Evolutionary conservation across 2,329 filamentous ascomycete species (phyloP).

Genomic region (Clonostachys solani): DNA sequence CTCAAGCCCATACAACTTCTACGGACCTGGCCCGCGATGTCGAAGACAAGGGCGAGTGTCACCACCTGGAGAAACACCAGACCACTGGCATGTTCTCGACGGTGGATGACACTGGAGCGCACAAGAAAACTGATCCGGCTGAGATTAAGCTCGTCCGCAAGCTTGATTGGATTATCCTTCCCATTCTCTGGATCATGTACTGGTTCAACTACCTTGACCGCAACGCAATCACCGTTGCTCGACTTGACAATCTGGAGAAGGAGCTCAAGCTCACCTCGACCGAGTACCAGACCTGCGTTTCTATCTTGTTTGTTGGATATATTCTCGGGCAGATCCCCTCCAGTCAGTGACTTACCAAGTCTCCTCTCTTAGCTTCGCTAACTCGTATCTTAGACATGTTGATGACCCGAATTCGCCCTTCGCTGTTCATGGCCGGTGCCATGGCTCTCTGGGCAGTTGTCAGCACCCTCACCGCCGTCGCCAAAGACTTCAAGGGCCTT

Average conservation of each 20-base stretch:
- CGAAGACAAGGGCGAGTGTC: no score
- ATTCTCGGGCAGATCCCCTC: constrained; percentile 19
- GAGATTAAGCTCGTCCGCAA: constrained; percentile 23
- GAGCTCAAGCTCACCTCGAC: constrained; percentile 10
- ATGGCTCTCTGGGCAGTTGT: constrained; percentile 17
- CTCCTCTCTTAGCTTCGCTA: constrained; percentile 25
- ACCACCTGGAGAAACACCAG: no score
- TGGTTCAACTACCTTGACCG: constrained; percentile 1
- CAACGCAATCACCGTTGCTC: constrained; percentile 7
- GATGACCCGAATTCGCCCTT: constrained; percentile 35
- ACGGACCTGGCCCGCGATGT: no score
- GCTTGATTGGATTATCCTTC: constrained; percentile 23
- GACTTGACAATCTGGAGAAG: constrained; percentile 12
- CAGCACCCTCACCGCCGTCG: constrained; percentile 10
- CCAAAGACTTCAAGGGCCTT: constrained; percentile 3
- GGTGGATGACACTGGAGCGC: constrained; percentile 9
- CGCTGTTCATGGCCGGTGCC: constrained; percentile 22
- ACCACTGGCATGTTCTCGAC: no score
- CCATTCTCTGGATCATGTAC: constrained; percentile 21
- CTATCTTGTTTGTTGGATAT: constrained; percentile 15
- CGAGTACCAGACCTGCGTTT: constrained; percentile 15
- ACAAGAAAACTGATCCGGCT: constrained; percentile 14
- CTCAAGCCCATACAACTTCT: no score
- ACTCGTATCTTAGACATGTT: constrained; percentile 13
- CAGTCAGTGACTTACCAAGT: constrained; percentile 5